phyloP scores from a whole-genome alignment of 108 stramenopile genomes.

The Hondaea fermentalgiana region DNA sequence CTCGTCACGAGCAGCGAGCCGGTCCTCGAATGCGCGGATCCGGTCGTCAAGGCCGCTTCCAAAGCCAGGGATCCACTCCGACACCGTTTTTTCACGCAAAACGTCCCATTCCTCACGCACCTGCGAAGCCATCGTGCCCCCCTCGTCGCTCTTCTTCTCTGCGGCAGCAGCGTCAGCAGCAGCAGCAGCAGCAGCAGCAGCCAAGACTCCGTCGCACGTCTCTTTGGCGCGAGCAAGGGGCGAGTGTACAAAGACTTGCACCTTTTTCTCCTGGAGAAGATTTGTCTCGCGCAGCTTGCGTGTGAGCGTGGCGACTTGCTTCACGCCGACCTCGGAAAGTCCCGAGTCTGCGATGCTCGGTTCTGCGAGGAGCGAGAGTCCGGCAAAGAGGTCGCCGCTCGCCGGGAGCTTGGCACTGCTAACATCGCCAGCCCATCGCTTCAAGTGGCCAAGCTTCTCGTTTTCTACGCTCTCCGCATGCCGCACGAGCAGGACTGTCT shows the following conservation, averaged over 20 bases:
- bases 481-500: slow-evolving; percentile 60
- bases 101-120: slow-evolving; percentile 42
- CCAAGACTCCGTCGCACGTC: slow-evolving; percentile 57
- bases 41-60: slow-evolving; percentile 33
- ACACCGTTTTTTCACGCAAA: slow-evolving; percentile 46
- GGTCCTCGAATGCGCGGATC: slow-evolving; percentile 41
- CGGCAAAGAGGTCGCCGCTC: neutral
- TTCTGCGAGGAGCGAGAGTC: slow-evolving; percentile 44
- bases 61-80: slow-evolving; percentile 56
- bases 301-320: slow-evolving; percentile 49
- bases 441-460: slow-evolving; percentile 37
- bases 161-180: too few species aligned
- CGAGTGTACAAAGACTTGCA: slow-evolving; percentile 54
- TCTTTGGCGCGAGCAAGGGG: slow-evolving; percentile 55
- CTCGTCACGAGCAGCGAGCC: slow-evolving; percentile 48
- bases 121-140: neutral
- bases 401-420: slow-evolving; percentile 19
- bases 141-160: too few species aligned
- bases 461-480: slow-evolving; percentile 71
- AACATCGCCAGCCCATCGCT: slow-evolving; percentile 26
- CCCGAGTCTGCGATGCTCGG: slow-evolving; percentile 55
- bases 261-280: slow-evolving; percentile 35
- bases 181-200: slow-evolving; percentile 23
- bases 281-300: slow-evolving; percentile 35
- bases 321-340: slow-evolving; percentile 40